These are phyloP conservation scores for Coemansia sp. DNA, from an alignment of 192 early-diverging fungal genomes.

Conservation along the genomic window DNA sequence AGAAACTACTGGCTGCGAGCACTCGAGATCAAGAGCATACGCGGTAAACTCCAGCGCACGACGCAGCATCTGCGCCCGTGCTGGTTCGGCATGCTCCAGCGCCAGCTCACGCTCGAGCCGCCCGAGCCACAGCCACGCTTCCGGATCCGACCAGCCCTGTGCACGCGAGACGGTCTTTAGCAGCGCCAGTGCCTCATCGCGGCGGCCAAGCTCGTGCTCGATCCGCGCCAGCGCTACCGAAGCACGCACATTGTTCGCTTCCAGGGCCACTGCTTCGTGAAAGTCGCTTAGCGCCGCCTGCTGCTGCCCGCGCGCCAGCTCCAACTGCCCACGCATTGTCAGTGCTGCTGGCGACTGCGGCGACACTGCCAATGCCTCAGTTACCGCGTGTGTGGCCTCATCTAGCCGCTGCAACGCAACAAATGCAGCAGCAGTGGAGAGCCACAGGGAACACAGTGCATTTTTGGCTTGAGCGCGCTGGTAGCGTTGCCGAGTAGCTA, in stretches of 20 bases:
- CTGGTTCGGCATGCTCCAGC: slow-evolving; percentile 14
- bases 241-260: slow-evolving; percentile 42
- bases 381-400: slow-evolving; percentile 32
- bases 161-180: slow-evolving; percentile 50
- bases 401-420: slow-evolving; percentile 31
- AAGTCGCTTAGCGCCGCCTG: slow-evolving; percentile 45
- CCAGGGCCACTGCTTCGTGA: slow-evolving; percentile 47
- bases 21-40: slow-evolving; percentile 51
- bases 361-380: slow-evolving; percentile 46
- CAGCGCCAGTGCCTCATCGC: slow-evolving; percentile 49
- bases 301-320: slow-evolving; percentile 20
- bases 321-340: slow-evolving; percentile 47
- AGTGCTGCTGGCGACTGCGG: slow-evolving; percentile 49
- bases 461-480: slow-evolving; percentile 33
- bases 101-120: slow-evolving; percentile 51
- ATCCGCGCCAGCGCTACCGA: slow-evolving; percentile 43
- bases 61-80: slow-evolving; percentile 15
- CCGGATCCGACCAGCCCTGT: slow-evolving; percentile 54
- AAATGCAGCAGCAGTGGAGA: slow-evolving; percentile 36
- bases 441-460: slow-evolving; percentile 47
- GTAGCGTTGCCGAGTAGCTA: slow-evolving; percentile 26
- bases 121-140: slow-evolving; percentile 55
- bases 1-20: slow-evolving; percentile 43
- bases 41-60: slow-evolving; percentile 40
- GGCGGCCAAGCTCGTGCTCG: slow-evolving; percentile 41